These are phyloP conservation scores for Euphorbia celastroides DNA, from an alignment of 441 rosid species.

Conservation along the genomic window DNA sequence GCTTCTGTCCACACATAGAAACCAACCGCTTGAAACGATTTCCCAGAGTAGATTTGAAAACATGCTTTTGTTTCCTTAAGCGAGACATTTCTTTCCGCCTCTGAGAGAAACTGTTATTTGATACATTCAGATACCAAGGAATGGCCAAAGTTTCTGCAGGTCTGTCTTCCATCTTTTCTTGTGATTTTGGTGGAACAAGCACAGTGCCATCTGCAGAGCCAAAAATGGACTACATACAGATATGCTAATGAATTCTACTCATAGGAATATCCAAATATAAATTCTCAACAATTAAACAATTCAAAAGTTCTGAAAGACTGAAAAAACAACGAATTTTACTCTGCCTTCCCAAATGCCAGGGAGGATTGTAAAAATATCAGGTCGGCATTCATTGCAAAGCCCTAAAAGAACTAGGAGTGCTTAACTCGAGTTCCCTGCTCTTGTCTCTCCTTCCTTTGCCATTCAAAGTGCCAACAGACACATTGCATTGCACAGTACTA, in stretches of 20 bases:
- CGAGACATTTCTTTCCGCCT: slow-evolving; percentile 47
- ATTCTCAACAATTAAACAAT: background rate
- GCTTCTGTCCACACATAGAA: slow-evolving; percentile 35
- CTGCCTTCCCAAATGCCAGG: background rate
- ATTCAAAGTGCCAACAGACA: background rate
- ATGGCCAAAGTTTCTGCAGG: slow-evolving; percentile 24
- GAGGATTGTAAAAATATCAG: background rate
- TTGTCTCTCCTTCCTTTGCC: no score
- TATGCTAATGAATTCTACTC: background rate
- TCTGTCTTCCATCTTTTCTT: slow-evolving; percentile 4
- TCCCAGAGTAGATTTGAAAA: slow-evolving; percentile 31
- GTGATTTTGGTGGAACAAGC: slow-evolving; percentile 1
- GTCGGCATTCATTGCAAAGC: background rate
- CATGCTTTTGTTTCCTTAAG: slow-evolving; percentile 50
- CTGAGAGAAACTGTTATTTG: slow-evolving; percentile 14
- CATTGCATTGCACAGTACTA: slow-evolving; percentile 1
- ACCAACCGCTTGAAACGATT: slow-evolving; percentile 33
- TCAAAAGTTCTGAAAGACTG: background rate
- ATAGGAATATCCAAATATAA: background rate
- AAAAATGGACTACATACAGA: slow-evolving; percentile 1
- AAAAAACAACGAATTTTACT: background rate
- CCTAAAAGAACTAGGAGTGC: background rate
- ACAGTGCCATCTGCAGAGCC: slow-evolving; percentile 20
- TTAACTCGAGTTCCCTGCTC: background rate
- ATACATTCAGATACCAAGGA: slow-evolving; percentile 35